Conservation (phyloP, 192 early-diverging fungal genomes). For the Backusella macrospora region DNA sequence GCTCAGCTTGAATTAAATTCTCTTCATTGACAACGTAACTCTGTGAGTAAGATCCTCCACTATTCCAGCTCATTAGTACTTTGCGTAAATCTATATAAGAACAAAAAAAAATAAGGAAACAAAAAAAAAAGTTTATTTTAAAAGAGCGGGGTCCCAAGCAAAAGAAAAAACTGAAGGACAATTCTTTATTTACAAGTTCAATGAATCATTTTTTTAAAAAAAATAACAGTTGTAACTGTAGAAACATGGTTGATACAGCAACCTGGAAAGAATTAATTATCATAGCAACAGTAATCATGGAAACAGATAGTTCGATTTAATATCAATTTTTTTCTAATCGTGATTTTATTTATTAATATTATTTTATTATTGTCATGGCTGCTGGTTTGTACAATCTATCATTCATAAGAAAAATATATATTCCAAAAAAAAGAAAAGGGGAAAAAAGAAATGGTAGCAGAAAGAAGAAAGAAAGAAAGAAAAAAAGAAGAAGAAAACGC, state of each 20-base stretch:
- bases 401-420: slow-evolving; percentile 5
- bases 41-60: slow-evolving; percentile 29
- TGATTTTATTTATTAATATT: neutral
- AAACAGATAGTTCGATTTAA: neutral
- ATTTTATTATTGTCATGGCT: neutral
- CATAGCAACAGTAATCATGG: neutral
- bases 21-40: slow-evolving; percentile 35
- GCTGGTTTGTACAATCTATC: slow-evolving; percentile 5
- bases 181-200: neutral
- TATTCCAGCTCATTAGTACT: slow-evolving; percentile 24
- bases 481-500: neutral
- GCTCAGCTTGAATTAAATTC: slow-evolving; percentile 34
- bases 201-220: neutral
- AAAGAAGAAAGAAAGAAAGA: slow-evolving; percentile 4
- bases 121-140: neutral
- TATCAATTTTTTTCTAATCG: neutral
- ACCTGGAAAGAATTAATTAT: neutral
- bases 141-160: slow-evolving; percentile 1
- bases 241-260: too few relatives aligned
- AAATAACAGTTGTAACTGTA: too few relatives aligned
- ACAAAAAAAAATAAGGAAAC: neutral
- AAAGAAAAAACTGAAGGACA: neutral
- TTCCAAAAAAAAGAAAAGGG: slow-evolving; percentile 1
- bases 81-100: neutral
- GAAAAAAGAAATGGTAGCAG: neutral